These are phyloP conservation scores for Daedalea quercina DNA, from an alignment of 768 basidiomycete genomes.

Conservation along the genomic window DNA sequence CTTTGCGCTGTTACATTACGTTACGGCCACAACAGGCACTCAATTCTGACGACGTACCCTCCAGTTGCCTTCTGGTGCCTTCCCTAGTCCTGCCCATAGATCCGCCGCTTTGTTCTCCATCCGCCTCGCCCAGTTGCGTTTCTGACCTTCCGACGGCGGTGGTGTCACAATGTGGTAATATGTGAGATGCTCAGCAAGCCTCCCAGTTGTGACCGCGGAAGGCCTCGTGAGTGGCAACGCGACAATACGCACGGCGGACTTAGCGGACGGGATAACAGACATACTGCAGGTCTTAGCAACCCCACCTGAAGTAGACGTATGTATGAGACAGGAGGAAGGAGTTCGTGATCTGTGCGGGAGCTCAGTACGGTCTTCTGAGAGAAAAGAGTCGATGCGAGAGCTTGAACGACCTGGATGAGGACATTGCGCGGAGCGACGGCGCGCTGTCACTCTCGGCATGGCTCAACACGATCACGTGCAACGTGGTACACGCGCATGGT, in stretches of 20 bases:
- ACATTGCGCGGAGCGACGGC: too few relatives aligned
- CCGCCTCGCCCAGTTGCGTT: slow-evolving; percentile 40
- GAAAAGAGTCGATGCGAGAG: too few relatives aligned
- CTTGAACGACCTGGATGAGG: too few relatives aligned
- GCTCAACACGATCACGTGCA: too few relatives aligned
- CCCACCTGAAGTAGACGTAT: too few relatives aligned
- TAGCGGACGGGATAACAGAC: slow-evolving; percentile 11
- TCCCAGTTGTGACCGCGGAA: slow-evolving; percentile 8
- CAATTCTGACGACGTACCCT: slow-evolving; percentile 56
- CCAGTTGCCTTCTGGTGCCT: slow-evolving; percentile 60
- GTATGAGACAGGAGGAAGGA: too few relatives aligned
- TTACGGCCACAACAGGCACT: slow-evolving; percentile 1
- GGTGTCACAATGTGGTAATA: slow-evolving; percentile 36
- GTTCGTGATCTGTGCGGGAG: too few relatives aligned
- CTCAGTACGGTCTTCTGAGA: too few relatives aligned
- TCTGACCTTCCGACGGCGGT: slow-evolving; percentile 18
- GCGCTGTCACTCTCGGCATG: too few relatives aligned
- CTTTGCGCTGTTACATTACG: slow-evolving; percentile 42
- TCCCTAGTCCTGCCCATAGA: slow-evolving; percentile 64
- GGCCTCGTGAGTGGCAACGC: slow-evolving; percentile 36
- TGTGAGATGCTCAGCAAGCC: slow-evolving; percentile 21
- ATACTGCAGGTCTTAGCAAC: too few relatives aligned
- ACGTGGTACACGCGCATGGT: too few relatives aligned
- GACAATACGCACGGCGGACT: slow-evolving; percentile 36
- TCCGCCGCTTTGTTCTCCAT: slow-evolving; percentile 43